Evolutionary conservation across 2,329 filamentous ascomycete species (phyloP), one percentile per base, ranked within the genome.

Genomic region (Exophiala xenobiotica): DNA sequence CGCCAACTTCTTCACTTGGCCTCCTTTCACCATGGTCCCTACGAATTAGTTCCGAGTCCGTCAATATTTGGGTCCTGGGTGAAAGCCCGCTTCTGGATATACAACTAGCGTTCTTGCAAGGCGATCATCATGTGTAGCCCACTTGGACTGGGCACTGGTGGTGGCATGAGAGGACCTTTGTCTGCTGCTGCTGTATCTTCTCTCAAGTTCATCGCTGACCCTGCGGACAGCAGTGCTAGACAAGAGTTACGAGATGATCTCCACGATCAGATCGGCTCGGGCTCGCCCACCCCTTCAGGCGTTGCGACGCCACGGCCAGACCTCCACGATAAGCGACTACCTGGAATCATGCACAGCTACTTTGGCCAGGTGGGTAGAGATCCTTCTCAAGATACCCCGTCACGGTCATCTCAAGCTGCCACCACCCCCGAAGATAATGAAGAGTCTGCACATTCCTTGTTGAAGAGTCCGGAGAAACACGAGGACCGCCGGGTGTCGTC

Each of bases 311-410:
- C 93, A 62, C 88, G 91, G 67, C 93, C 93, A 62, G 92, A 97
- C 74, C 86, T 87, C 59, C 86, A 88, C 67, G 93, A 99, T 77
- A 96, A 96, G 76, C 87, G 93, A 74, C 79, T 95, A 68, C 93
- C 93, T 63, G 89, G 90, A 70, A 95, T 97, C 77, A 87, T 93
- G 81, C 82, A 85, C 72, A 95, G 87, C 79, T 96, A 93, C 80
- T 96, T 97, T 81, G 87, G 87, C 78, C 93, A 99, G 92, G 93
- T 99, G 95, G 86, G 93, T 96, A 81, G 82, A 79, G 83, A 81
- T 78, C 83, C 85, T 84, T 80, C 81, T 79, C 69, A 72, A 73
- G 76, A 58, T 67, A 61, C 69, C 60, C 65, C 67, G 55, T 68
- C 66, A 61, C 63, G 68, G 62, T 67, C 68, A 63, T 66, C 68